Percentiles rank a stretch among this genome's conserved stretches.
These are phyloP conservation scores for Mortierella alpina DNA, from an alignment of 192 early-diverging fungal genomes.

Conservation along the genomic window DNA sequence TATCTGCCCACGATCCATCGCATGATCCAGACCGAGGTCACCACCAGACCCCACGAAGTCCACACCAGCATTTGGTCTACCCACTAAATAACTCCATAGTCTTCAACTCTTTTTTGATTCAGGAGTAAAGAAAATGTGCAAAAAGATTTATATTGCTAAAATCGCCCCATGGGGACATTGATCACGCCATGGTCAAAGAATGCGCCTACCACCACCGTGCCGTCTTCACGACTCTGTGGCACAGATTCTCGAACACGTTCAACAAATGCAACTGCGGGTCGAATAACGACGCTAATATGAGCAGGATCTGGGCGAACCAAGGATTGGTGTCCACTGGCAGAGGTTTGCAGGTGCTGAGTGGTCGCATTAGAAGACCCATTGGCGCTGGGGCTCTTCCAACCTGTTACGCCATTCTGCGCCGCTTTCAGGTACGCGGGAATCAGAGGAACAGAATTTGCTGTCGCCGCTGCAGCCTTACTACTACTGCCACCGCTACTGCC, in stretches of 20 bases:
- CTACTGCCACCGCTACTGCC: slow-evolving; percentile 5
- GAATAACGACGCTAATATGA: slow-evolving; percentile 50
- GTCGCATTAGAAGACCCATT: slow-evolving; percentile 4
- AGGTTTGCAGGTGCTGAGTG: slow-evolving; percentile 31
- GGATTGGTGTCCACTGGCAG: slow-evolving; percentile 47
- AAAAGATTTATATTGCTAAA: neutral
- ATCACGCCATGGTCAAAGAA: slow-evolving; percentile 54
- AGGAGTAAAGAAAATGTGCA: neutral
- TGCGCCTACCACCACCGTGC: slow-evolving; percentile 49
- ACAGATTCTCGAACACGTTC: slow-evolving; percentile 40
- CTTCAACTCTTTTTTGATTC: neutral
- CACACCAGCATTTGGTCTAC: slow-evolving; percentile 37
- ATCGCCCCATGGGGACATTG: slow-evolving; percentile 52
- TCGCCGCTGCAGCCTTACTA: slow-evolving; percentile 25
- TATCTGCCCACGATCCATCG: slow-evolving; percentile 89
- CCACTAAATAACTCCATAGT: slow-evolving; percentile 1
- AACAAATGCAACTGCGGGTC: slow-evolving; percentile 49
- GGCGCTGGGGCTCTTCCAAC: slow-evolving; percentile 29
- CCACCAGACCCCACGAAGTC: slow-evolving; percentile 30
- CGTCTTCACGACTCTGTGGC: slow-evolving; percentile 49
- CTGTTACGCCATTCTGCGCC: slow-evolving; percentile 31
- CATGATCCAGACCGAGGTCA: slow-evolving; percentile 83
- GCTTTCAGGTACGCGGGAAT: slow-evolving; percentile 45
- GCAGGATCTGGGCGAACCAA: slow-evolving; percentile 39
- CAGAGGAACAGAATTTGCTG: slow-evolving; percentile 39